Base-by-base conservation (phyloP, 2,329 filamentous ascomycete genomes). In the Claviceps pusilla region DNA sequence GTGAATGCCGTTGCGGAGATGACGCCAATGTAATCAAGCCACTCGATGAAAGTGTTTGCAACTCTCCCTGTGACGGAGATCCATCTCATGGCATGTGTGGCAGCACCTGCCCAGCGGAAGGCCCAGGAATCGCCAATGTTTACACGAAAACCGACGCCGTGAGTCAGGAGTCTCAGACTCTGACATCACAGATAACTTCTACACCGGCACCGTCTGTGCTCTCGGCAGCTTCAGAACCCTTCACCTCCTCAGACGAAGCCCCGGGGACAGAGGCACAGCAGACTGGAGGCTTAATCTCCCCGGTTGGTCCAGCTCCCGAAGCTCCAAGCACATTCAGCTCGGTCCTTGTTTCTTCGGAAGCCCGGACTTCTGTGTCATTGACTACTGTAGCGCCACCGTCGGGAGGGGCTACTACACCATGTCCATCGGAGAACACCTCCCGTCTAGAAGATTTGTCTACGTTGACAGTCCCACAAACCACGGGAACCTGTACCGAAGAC, bases 1-100 rank as follows among this genome's bases (percentile, higher is more conserved):
- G 68, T 56, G 63, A 62, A 14, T 70, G 68, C 24, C 67, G 63
- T 50, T 70, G 68, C 51, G 68, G 68, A 51, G 62, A 70, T 51
- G 61, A 70, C 55, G 42, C 55, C 28, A 59, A 59, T 2, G 65
- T 61, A 2, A 59, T 69, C 53, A 61, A 57, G 11, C 45, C 60
- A 7, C 52, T 63, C 41, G 60, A 67, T 24, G 65, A 69, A 50
- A 57, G 52, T 33, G 58, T 58, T 19, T 70, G 68, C 57, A 63
- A 69, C 53, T 57, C 64, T 50, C 57, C 62, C 1, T 70, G 68
- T 55, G 59, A 62, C 54, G 58, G 61, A 31, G 61, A 65, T 45
- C 57, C 60, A 7, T 52, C 56, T n/a, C 56, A 63, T 16, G 66
- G 66, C 12, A 65, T 62, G 57, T 70, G 68, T 35, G 68, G 68